Percentiles rank a stretch among this genome's conserved stretches.
Conservation (phyloP, 805 yeast genomes). For the Cyberlindnera euphorbiiphila region DNA sequence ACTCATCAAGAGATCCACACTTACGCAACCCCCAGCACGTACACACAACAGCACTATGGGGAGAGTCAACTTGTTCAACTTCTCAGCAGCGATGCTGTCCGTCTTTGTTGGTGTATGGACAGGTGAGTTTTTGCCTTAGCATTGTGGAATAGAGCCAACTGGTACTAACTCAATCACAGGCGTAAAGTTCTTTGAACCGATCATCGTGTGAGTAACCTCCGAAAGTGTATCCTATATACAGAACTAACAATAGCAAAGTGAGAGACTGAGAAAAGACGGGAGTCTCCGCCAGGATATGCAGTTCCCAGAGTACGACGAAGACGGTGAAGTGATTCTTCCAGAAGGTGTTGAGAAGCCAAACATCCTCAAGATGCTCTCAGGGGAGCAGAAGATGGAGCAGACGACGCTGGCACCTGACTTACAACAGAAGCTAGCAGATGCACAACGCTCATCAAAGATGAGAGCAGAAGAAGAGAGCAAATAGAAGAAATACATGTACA, state of each 20-base stretch:
- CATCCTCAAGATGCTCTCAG: constrained; percentile 9
- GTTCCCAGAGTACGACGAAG: constrained; percentile 49
- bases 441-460: too few species aligned
- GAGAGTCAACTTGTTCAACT: constrained; percentile 28
- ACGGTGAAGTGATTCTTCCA: constrained; percentile 34
- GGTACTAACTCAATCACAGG: constrained; percentile 33
- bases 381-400: constrained; percentile 13
- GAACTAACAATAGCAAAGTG: constrained; percentile 35
- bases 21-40: too few species aligned
- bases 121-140: too few species aligned
- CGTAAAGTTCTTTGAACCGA: constrained; percentile 67
- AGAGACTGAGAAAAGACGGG: constrained; percentile 62
- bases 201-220: constrained; percentile 50
- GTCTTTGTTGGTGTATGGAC: constrained; percentile 42
- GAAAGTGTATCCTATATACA: not conserved
- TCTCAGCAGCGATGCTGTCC: constrained; percentile 24
- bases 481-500: not conserved
- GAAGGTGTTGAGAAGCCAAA: constrained; percentile 19
- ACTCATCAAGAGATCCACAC: not conserved
- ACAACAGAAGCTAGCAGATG: constrained; percentile 7
- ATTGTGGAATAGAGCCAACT: too few species aligned
- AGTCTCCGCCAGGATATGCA: constrained; percentile 56
- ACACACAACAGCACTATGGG: too few species aligned
- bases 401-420: constrained; percentile 13
- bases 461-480: not conserved